Evolutionary conservation across 441 rosid species (phyloP).

Genomic region (Erodium chrysanthum): DNA sequence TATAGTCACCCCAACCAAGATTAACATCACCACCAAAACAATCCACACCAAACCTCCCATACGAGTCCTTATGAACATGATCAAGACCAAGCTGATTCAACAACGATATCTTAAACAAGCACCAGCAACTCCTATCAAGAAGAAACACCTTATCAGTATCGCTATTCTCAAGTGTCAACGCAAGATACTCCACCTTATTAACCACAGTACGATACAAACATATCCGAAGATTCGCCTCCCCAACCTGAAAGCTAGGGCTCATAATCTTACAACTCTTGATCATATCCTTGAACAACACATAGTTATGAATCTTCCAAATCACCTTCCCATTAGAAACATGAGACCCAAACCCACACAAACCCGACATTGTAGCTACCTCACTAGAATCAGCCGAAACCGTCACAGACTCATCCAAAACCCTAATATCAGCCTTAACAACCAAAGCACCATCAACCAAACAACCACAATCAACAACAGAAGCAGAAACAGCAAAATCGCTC

Average conservation of each 20-base stretch:
- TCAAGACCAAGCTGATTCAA: slow-evolving; percentile 80
- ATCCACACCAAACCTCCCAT: slow-evolving; percentile 95
- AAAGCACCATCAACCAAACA: slow-evolving; percentile 61
- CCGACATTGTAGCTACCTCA: slow-evolving; percentile 43
- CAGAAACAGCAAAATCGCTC: slow-evolving; percentile 88
- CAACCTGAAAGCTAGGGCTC: slow-evolving; percentile 96
- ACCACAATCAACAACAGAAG: slow-evolving; percentile 65
- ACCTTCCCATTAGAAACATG: slow-evolving; percentile 88
- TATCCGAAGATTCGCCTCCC: slow-evolving; percentile 83
- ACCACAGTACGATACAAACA: slow-evolving; percentile 86
- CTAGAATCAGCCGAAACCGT: slow-evolving; percentile 62
- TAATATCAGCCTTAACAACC: slow-evolving; percentile 75
- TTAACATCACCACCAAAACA: slow-evolving; percentile 91
- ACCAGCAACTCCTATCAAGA: slow-evolving; percentile 83
- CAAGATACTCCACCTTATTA: slow-evolving; percentile 62
- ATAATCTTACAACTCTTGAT: slow-evolving; percentile 90
- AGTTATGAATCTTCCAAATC: slow-evolving; percentile 94
- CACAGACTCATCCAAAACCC: slow-evolving; percentile 71
- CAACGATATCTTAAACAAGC: slow-evolving; percentile 86
- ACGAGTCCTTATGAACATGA: slow-evolving; percentile 87
- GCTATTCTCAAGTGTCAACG: slow-evolving; percentile 92
- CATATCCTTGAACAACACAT: slow-evolving; percentile 89
- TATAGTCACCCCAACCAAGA: slow-evolving; percentile 93
- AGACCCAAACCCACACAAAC: slow-evolving; percentile 47
- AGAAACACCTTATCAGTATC: slow-evolving; percentile 53